Base-by-base conservation (phyloP, 495 filamentous ascomycete genomes). In the Sabuloglossum arenarium region DNA sequence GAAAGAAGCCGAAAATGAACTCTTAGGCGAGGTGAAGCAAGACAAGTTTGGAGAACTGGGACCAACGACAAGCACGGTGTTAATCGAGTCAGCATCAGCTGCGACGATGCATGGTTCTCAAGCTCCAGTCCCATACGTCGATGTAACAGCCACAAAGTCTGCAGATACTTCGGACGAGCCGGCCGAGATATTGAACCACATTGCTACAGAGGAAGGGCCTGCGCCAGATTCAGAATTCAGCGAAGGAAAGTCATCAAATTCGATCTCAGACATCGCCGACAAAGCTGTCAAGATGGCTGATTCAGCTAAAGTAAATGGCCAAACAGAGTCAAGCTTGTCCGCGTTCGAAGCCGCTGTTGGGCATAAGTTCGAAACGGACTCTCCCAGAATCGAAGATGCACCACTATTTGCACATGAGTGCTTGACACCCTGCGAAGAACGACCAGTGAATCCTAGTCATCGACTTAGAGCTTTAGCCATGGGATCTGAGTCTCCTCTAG, bases 1-100 rank as follows among this genome's bases (percentile, higher is more conserved):
- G 77, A 79, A 78, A 64, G 79, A 75, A 19, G 70, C 85, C 28
- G 86, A 90, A 68, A 61, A 78, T 24, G 79, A 88, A 67, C 68
- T 87, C 3, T 69, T 79, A 51, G 69, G 74, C 57, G 74, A 77
- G 56, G 71, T 80, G 9, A 64, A 69, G 31, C 62, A 71, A 23
- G 69, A 75, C 32, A 67, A 73, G 6, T 62, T 63, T 9, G 76
- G 77, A 16, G 62, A 73, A 37, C 70, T 74, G 16, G 76, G 73
- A n/a, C 77, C 76, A 29, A 71, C 73, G 9, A 39, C 34, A 42
- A 53, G 30, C 25, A 21, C 54, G 11, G n/a, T 37, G 25, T 21
- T 56, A n/a, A 24, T 28, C 12, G 43, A 43, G n/a, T n/a, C 37
- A 11, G 54, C 37, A 10, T 37, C 37, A 6, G 34, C 34, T 24